Evolutionary conservation across 2,329 filamentous ascomycete genomes (phyloP).

Genomic region (Talaromyces sp.): DNA sequence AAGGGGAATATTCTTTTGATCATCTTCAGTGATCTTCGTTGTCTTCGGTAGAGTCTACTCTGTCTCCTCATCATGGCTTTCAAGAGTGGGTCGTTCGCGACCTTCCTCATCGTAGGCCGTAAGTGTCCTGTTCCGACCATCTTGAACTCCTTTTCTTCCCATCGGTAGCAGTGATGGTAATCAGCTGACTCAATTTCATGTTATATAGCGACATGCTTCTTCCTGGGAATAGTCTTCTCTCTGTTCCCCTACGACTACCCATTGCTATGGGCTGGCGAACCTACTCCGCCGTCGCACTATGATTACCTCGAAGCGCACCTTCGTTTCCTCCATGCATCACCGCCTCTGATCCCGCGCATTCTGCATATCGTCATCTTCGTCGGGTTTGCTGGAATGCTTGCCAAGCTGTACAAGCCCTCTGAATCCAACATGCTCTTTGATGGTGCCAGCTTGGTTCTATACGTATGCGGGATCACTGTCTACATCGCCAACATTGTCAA

Average conservation of each 20-base stretch:
- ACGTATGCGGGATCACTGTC: slow-evolving; percentile 81
- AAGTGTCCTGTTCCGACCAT: slow-evolving; percentile 40
- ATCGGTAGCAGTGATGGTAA: neutral
- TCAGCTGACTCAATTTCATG: neutral
- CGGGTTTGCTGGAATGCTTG: slow-evolving; percentile 81
- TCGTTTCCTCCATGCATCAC: slow-evolving; percentile 82
- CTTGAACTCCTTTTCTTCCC: neutral
- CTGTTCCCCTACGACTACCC: slow-evolving; percentile 77
- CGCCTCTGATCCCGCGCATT: slow-evolving; percentile 85
- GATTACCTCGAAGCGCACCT: slow-evolving; percentile 84
- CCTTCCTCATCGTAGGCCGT: slow-evolving; percentile 96
- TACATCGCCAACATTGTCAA: slow-evolving; percentile 97
- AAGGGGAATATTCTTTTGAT: neutral
- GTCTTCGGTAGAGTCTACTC: neutral
- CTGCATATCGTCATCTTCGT: slow-evolving; percentile 89
- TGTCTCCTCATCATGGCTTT: slow-evolving; percentile 31
- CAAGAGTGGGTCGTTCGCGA: slow-evolving; percentile 68
- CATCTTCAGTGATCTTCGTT: neutral
- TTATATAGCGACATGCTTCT: slow-evolving; percentile 76
- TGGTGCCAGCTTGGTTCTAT: slow-evolving; percentile 64
- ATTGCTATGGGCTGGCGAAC: slow-evolving; percentile 42
- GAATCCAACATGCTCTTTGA: slow-evolving; percentile 97
- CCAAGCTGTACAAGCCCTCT: slow-evolving; percentile 89
- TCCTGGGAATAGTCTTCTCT: slow-evolving; percentile 96
- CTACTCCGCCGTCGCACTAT: slow-evolving; percentile 58